Base-by-base conservation (phyloP, 2,329 filamentous ascomycete species). In the Aspergillus sp. region DNA sequence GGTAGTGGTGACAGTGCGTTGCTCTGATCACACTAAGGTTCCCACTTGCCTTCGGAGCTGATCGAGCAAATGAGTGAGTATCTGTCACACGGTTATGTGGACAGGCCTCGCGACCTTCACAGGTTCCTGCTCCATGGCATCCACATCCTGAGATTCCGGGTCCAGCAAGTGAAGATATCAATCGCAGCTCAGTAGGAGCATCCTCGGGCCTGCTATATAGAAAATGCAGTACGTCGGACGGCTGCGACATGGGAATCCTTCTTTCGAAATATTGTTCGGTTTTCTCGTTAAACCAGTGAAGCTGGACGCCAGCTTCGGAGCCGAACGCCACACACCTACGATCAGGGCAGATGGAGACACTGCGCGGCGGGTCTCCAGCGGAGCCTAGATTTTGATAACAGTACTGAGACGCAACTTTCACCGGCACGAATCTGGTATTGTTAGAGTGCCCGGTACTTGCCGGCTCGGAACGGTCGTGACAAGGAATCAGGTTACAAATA, bases 281-380 rank as follows among this genome's bases (percentile, higher is more conserved):
- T 45, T 77, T 66, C 31, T 79, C 77, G 60, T 84, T 80, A 12
- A 83, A 71, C 81, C 85, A 90, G 68, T 88, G 85, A 45, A 89
- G 75, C 67, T 89, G 87, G 55, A 89, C 84, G 1, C 86, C 84
- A 7, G 81, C 78, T 12, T 82, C 81, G 63, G 85, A 88, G 14
- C 87, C 87, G 75, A 89, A 90, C 9, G 86, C 87, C 36, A 88
- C 84, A 64, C 85, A 88, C 54, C 82, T 81, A 50, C 85, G 80
- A 58, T 87, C 84, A n/a, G 87, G 87, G 64, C 84, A 88, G 36
- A 90, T 83, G 0, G 87, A 84, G 10, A 89, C 82, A 45, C 85
- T 87, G n/a, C 84, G 81, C 12, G 87, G 87, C 16, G 84, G 84
- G 62, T 89, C 85, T 55, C 88, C 83, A 42, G 82, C 74, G 2